Base-by-base conservation (phyloP, 2,329 filamentous ascomycete genomes). In the Aspergillus sp. region DNA sequence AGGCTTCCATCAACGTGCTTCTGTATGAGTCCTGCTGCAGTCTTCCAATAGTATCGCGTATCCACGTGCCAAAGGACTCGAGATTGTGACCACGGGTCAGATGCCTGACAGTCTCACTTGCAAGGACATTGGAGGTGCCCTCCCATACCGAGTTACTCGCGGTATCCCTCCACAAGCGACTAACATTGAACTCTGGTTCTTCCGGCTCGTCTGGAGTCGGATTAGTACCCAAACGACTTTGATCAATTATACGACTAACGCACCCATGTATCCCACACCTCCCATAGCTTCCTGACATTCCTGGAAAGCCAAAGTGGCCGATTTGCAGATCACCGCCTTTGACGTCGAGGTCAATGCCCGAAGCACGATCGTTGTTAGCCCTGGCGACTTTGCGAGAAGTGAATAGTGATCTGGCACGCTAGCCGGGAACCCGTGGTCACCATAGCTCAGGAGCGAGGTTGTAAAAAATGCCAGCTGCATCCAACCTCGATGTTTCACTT, bases 41-140 rank as follows among this genome's bases (percentile, higher is more conserved):
- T 17, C 35, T 17, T 17, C 14, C 35, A n/a, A 38, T 17, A 38
- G 9, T 2, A n/a, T 17, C 14, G 14, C 14, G 6, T n/a, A 38
- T 11, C 35, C 35, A 38, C 13, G 14, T 9, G 35, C 2, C 14
- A n/a, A 38, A 17, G 16, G 16, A n/a, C 6, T 7, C 35, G 2
- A 38, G 35, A 13, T 38, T 38, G 10, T 7, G 16, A 17, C 35
- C 14, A 2, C 19, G n/a, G 13, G 19, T 43, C 13, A 43, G 19
- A 22, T 19, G 19, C 22, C 16, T n/a, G n/a, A 43, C 40, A n/a
- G 19, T 9, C 20, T 43, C 40, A 22, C 40, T 43, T 13, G 40
- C 40, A 22, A 43, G 40, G 17, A 90, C 84, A 60, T 88, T 85
- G 0, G 85, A 88, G 0, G 87, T 89, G 1, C 86, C 85, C 66